phyloP scores from a whole-genome alignment of 2,329 filamentous ascomycete genomes.

The Thielaviopsis ethacetica region DNA sequence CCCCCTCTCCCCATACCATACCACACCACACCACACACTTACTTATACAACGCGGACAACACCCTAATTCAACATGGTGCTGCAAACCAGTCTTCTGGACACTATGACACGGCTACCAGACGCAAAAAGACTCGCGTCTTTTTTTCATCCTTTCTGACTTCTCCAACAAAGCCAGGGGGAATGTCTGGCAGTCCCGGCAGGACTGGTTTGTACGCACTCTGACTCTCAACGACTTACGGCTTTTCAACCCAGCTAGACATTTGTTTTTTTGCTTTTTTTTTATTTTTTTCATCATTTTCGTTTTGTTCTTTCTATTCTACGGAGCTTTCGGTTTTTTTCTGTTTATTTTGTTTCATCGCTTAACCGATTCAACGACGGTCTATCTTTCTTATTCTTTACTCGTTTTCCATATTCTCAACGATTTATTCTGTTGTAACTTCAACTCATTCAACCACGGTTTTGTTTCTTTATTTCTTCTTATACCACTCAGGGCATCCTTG shows the following conservation, averaged over 20 bases:
- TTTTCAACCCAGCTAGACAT: constrained; percentile 12
- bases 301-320: constrained; percentile 5
- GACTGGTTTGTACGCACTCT: constrained; percentile 1
- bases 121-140: not conserved
- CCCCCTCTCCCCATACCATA: not conserved
- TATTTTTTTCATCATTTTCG: not conserved
- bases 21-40: not conserved
- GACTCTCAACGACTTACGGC: constrained; percentile 12
- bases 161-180: constrained; percentile 7
- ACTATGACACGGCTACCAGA: not conserved
- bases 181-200: not conserved
- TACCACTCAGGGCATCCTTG: not conserved
- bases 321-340: not conserved
- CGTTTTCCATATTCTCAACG: not conserved
- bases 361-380: not conserved
- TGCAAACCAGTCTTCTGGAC: not conserved
- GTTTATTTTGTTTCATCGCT: not conserved
- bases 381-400: not conserved
- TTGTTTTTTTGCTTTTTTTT: constrained; percentile 3
- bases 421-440: not conserved
- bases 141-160: constrained; percentile 1
- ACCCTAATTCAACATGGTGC: constrained; percentile 10
- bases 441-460: not conserved
- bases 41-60: not conserved
- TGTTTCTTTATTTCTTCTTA: constrained; percentile 1